Evolutionary conservation across 2,329 filamentous ascomycete genomes (phyloP), one percentile per base, ranked within the genome.

Genomic region (Diplodia seriata): DNA sequence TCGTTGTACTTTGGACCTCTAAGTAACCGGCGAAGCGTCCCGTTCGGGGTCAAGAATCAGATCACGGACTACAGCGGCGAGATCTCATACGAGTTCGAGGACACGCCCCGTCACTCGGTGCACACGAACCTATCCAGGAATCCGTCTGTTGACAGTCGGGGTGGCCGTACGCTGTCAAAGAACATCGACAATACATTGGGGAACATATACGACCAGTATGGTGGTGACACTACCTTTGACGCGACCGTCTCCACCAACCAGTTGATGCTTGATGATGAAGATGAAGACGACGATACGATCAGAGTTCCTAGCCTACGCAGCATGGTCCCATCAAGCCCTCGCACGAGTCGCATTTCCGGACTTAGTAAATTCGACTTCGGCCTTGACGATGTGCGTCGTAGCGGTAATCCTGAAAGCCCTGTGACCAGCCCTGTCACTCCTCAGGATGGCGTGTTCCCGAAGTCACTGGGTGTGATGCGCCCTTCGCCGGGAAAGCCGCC

Each of bases 321-420:
- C 43, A 63, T 63, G 29, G n/a, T 63, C n/a, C 59, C 59, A 3
- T 23, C 59, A 12, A 63, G 62, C n/a, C 62, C 62, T 3, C 56
- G 23, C 15, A 43, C 2, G 11, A n/a, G 33, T 31, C 47, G 36
- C 18, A 29, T 18, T 47, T 66, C 74, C 43, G 70, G 71, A 5
- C 23, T 75, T 3, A 71, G 68, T 36, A 72, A 76, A 31, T 74
- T 77, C 43, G 70, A 77, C 14, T 77, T 77, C 55, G 71, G 43
- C 5, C 53, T 75, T 3, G 18, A 67, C 14, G 14, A 47, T 15
- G 50, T 69, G 7, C 50, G 47, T 9, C 51, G 38, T n/a, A 51
- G 63, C n/a, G 64, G 55, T 8, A 65, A 62, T 55, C 38, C 43
- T 2, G 33, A 63, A 26, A 63, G 59, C 31, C 59, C 59, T 26